Evolutionary conservation across 2,329 filamentous ascomycete species (phyloP), one percentile per base, ranked within the genome.

Genomic region (Pyrenophora tritici-repentis): DNA sequence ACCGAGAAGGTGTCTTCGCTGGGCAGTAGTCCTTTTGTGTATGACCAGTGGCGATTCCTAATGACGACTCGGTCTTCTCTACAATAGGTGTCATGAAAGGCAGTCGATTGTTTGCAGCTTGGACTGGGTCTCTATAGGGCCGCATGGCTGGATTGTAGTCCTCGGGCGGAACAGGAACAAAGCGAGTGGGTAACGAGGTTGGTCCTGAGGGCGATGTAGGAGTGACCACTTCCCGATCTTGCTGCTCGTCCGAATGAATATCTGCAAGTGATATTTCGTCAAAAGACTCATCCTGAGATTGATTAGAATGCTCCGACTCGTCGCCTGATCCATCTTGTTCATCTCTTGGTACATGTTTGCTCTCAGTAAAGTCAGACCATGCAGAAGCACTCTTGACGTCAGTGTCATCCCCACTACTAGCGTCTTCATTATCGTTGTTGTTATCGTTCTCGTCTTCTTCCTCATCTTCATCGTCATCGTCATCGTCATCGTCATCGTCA

Each of bases 11-110:
- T 4, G 91, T 95, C 75, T 94, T 96, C 41, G 85, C 81, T 45
- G 81, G 81, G 65, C 85, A 78, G 72, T 82, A 82, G 59, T 82
- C 81, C 71, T 83, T 82, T 58, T 80, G 75, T 44, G 84, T 81
- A 43, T 63, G 63, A 44, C 59, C 63, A 22, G 72, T 75, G 35
- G 65, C 67, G 44, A 72, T 64, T 31, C 87, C 87, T 4, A 97
- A 76, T 0, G 92, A 97, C 9, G 87, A 89, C 74, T 99, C 94
- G 0, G 94, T 99, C 64, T 91, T 87, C 73, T 99, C 94, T 1
- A 94, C 93, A 60, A 99, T 99, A 1, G 94, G 94, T 0, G 94
- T 99, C 94, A 99, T 97, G 72, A 97, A 99, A 3, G 93, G 94
- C 8, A 97, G 80, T 47, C 92, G 87, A 74, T 92, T 96, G 67